Evolutionary conservation across 1,139 yeast genomes (phyloP), one percentile per base, ranked within the genome.

Genomic region (Nematodospora anomalae): DNA sequence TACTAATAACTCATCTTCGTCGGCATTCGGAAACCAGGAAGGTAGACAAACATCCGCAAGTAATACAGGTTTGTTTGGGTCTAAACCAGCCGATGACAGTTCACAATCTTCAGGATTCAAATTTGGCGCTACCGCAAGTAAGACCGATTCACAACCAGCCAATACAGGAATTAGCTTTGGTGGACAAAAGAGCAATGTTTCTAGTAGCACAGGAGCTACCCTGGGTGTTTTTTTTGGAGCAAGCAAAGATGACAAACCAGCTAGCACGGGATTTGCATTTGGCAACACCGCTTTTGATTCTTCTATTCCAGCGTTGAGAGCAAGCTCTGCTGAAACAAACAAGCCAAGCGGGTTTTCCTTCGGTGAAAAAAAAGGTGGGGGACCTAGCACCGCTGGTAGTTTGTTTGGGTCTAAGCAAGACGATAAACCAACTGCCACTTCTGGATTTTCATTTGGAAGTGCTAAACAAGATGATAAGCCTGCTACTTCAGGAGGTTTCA

Each of bases 81-180:
- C 44, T 13, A 46, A 50, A 21, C 43, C 53, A 5, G 18, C 49
- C 8, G 21, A 18, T 18, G 21, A 37, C 13, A 16, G 36, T 14
- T 16, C 43, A 13, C 10, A 36, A 14, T 47, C 25, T 7, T 18
- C 20, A 12, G 46, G 43, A 32, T 12, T 37, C 6, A 22, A 23
- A 26, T 50, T 58, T 36, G 65, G 66, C 6, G 50, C 59, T n/a
- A 54, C 50, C 26, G 42, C 51, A 13, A 53, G 45, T 4, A 50
- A 49, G 10, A 53, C 48, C 46, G 49, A 25, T 43, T 18, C 45
- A 48, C 10, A 11, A 45, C 43, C 35, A 38, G 26, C 56, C 12
- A 51, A 36, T 6, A 18, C 21, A 18, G 34, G 42, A 6, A 16
- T 34, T 11, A n/a, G 49, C 46, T 43, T 52, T 39, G 58, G 57